A percentile compares a stretch with the other conserved stretches of the same genome.
These are phyloP conservation scores for Fusarium verrucosum DNA, from an alignment of 2,329 filamentous ascomycete genomes.

Conservation along the genomic window DNA sequence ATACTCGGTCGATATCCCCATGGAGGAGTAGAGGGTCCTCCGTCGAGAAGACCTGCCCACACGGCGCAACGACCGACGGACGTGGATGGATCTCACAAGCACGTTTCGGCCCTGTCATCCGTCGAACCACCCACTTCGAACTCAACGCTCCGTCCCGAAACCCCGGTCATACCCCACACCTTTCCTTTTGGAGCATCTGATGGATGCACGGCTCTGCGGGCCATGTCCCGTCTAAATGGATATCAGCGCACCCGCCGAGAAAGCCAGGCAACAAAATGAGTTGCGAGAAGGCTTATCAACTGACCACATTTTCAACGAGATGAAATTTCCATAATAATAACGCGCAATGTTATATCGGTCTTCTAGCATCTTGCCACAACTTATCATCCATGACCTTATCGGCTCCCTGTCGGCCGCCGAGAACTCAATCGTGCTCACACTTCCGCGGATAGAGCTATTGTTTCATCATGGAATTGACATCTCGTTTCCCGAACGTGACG, in stretches of 20 bases:
- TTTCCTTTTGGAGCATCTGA: slow-evolving; percentile 29
- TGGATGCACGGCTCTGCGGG: slow-evolving; percentile 38
- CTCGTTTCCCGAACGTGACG: neutral
- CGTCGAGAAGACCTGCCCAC: slow-evolving; percentile 8
- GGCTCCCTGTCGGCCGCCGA: neutral
- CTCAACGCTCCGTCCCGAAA: slow-evolving; percentile 42
- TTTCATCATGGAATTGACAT: neutral
- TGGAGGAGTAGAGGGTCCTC: slow-evolving; percentile 18
- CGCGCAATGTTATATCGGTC: slow-evolving; percentile 8
- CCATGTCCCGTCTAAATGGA: slow-evolving; percentile 25
- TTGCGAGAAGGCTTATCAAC: neutral
- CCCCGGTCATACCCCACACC: slow-evolving; percentile 41
- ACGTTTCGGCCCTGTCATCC: slow-evolving; percentile 44
- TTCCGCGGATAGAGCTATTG: neutral
- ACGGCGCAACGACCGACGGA: slow-evolving; percentile 17
- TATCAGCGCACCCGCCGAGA: slow-evolving; percentile 2
- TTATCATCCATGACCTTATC: neutral
- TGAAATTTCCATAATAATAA: slow-evolving; percentile 13
- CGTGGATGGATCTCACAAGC: slow-evolving; percentile 37
- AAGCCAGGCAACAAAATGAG: neutral
- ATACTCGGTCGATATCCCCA: slow-evolving; percentile 20
- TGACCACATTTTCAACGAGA: slow-evolving; percentile 2
- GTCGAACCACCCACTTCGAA: slow-evolving; percentile 32
- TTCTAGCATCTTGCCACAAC: slow-evolving; percentile 1
- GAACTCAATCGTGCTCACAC: neutral